Percentiles rank a stretch among this genome's conserved stretches.
These are phyloP conservation scores for Zostera marina DNA, from an alignment of 116 monocot species.

Conservation along the genomic window DNA sequence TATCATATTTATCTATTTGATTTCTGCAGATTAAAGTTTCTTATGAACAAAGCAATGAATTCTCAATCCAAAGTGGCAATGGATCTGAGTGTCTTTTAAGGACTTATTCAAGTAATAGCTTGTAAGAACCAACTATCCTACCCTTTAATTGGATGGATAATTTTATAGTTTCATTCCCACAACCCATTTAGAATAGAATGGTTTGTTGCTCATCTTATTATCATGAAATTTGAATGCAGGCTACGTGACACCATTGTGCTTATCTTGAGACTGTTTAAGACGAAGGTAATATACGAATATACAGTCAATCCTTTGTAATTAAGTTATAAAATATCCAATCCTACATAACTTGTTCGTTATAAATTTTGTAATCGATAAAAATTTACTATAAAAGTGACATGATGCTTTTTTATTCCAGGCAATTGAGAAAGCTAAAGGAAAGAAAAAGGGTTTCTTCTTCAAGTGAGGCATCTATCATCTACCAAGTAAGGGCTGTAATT, in stretches of 20 bases:
- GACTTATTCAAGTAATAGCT: conserved; percentile 5
- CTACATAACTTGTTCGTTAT: neutral
- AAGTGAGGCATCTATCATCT: neutral
- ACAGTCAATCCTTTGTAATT: neutral
- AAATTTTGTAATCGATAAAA: neutral
- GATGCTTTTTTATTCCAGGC: conserved; percentile 3
- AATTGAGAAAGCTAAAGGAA: conserved; percentile 7
- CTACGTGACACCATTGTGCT: conserved; percentile 25
- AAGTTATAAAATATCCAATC: too few relatives aligned
- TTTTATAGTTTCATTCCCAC: neutral
- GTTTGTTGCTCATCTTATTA: neutral
- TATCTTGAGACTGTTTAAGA: conserved; percentile 23
- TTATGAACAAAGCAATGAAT: conserved; percentile 15
- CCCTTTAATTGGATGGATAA: neutral
- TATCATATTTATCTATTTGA: too few relatives aligned
- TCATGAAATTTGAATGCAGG: conserved; percentile 20
- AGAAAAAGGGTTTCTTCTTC: conserved; percentile 10
- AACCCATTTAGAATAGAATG: neutral
- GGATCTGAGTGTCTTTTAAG: conserved; percentile 13
- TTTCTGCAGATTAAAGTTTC: conserved; percentile 17
- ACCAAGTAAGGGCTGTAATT: too few relatives aligned
- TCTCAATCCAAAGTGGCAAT: conserved; percentile 11
- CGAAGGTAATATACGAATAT: conserved; percentile 11
- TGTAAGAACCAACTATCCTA: conserved; percentile 8
- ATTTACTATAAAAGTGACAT: neutral